Evolutionary conservation across 108 stramenopile genomes (phyloP).

Genomic region (Asterionellopsis glacialis): DNA sequence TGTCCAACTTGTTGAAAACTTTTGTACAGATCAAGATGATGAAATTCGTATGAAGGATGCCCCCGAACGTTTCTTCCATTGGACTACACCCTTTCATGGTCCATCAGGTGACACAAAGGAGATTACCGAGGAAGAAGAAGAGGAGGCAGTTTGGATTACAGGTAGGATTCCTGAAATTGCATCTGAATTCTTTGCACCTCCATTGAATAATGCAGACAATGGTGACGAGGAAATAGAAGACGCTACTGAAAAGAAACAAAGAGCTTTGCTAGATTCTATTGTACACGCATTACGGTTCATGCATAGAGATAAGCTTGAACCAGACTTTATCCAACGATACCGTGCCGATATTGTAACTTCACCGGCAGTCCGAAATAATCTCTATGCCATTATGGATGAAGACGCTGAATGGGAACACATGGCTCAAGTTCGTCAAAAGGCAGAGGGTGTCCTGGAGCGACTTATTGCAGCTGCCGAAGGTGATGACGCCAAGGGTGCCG

Average conservation of each 20-base stretch:
- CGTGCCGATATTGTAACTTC: slow-evolving; percentile 70
- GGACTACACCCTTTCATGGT: slow-evolving; percentile 51
- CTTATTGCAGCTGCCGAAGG: slow-evolving; percentile 21
- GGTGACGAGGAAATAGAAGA: slow-evolving; percentile 12
- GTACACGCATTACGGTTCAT: slow-evolving; percentile 65
- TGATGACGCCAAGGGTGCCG: slow-evolving; percentile 32
- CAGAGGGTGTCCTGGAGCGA: slow-evolving; percentile 42
- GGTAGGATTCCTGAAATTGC: slow-evolving; percentile 63
- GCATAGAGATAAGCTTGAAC: slow-evolving; percentile 74
- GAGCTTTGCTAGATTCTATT: slow-evolving; percentile 59
- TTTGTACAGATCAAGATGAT: slow-evolving; percentile 89
- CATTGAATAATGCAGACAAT: slow-evolving; percentile 26
- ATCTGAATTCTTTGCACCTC: slow-evolving; percentile 42
- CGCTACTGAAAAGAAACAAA: slow-evolving; percentile 37
- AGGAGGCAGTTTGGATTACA: slow-evolving; percentile 81
- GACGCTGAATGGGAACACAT: slow-evolving; percentile 78
- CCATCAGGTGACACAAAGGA: slow-evolving; percentile 10
- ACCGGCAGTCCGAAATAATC: slow-evolving; percentile 60
- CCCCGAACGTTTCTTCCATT: slow-evolving; percentile 82
- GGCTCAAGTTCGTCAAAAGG: slow-evolving; percentile 56
- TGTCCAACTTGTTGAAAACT: slow-evolving; percentile 85
- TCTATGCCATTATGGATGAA: slow-evolving; percentile 80
- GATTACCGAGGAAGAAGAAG: slow-evolving; percentile 60
- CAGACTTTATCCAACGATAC: slow-evolving; percentile 78
- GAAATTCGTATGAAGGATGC: slow-evolving; percentile 64